Percentiles rank a stretch among this genome's conserved stretches.
These are phyloP conservation scores for Gentiana dahurica DNA, from an alignment of 257 asterid genomes.

Conservation along the genomic window DNA sequence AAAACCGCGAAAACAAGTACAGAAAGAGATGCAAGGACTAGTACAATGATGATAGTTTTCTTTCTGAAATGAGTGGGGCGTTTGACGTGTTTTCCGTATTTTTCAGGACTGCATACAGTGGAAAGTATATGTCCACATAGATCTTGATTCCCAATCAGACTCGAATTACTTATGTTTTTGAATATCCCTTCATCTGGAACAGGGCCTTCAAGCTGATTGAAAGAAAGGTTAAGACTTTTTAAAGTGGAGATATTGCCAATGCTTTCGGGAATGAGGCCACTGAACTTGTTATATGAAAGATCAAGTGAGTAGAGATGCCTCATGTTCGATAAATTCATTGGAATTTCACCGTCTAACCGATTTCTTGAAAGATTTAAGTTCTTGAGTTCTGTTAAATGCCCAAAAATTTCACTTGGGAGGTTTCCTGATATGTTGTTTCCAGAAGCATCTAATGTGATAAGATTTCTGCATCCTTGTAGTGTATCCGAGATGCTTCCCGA, in stretches of 20 bases:
- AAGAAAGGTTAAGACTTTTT: slow-evolving; percentile 60
- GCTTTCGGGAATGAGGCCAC: slow-evolving; percentile 47
- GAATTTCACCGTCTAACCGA: slow-evolving; percentile 43
- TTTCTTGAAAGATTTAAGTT: slow-evolving; percentile 58
- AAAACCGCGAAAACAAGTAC: slow-evolving; percentile 23
- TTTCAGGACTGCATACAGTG: slow-evolving; percentile 15
- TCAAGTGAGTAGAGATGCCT: slow-evolving; percentile 39
- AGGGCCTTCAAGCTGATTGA: slow-evolving; percentile 34
- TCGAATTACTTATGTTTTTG: too few species aligned
- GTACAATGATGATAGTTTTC: slow-evolving; percentile 22
- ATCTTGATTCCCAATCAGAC: slow-evolving; percentile 25
- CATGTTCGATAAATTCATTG: slow-evolving; percentile 27
- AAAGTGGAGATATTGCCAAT: slow-evolving; percentile 32
- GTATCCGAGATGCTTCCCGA: slow-evolving; percentile 47
- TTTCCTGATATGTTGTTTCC: slow-evolving; percentile 44
- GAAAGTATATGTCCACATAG: slow-evolving; percentile 46
- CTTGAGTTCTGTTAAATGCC: slow-evolving; percentile 29
- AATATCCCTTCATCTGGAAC: too few species aligned
- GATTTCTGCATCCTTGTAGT: slow-evolving; percentile 46
- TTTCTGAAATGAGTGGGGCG: slow-evolving; percentile 16
- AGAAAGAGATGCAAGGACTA: slow-evolving; percentile 26
- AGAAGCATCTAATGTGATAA: slow-evolving; percentile 52
- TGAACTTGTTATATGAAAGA: slow-evolving; percentile 58
- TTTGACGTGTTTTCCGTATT: slow-evolving; percentile 1
- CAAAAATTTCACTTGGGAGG: slow-evolving; percentile 29